phyloP scores from a whole-genome alignment of 805 yeast species.

The Candida montana region DNA sequence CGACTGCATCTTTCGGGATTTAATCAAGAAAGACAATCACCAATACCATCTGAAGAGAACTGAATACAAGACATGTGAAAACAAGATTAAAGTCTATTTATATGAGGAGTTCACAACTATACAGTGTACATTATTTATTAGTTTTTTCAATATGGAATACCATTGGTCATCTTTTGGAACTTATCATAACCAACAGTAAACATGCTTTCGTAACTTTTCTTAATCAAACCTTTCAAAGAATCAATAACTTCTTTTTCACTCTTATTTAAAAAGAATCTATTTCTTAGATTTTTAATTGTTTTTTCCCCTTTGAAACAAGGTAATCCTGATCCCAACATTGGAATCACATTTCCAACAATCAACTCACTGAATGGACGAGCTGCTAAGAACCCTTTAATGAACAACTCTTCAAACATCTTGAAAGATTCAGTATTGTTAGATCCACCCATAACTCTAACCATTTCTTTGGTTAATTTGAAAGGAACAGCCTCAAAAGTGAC shows the following conservation, averaged over 20 bases:
- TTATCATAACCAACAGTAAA: constrained; percentile 96
- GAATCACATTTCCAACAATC: constrained; percentile 77
- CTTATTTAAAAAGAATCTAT: constrained; percentile 76
- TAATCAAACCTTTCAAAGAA: constrained; percentile 68
- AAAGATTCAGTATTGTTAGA: constrained; percentile 77
- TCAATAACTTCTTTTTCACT: constrained; percentile 81
- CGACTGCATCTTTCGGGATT: no score
- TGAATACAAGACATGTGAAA: no score
- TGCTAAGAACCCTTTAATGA: constrained; percentile 87
- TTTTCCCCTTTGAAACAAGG: constrained; percentile 88
- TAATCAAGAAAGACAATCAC: no score
- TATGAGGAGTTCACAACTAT: no score
- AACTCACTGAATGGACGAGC: constrained; percentile 84
- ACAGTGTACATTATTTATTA: no score
- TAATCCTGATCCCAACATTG: constrained; percentile 92
- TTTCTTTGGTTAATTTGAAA: constrained; percentile 91
- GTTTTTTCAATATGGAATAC: constrained; percentile 72
- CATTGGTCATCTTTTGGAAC: constrained; percentile 93
- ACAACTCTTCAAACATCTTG: constrained; percentile 89
- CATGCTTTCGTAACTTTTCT: constrained; percentile 77
- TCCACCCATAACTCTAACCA: constrained; percentile 97
- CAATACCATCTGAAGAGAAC: no score
- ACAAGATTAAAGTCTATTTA: no score
- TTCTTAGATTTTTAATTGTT: constrained; percentile 72
- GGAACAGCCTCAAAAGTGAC: constrained; percentile 98